Conservation (phyloP, 192 early-diverging fungal genomes). For the Dissophora ornata region DNA sequence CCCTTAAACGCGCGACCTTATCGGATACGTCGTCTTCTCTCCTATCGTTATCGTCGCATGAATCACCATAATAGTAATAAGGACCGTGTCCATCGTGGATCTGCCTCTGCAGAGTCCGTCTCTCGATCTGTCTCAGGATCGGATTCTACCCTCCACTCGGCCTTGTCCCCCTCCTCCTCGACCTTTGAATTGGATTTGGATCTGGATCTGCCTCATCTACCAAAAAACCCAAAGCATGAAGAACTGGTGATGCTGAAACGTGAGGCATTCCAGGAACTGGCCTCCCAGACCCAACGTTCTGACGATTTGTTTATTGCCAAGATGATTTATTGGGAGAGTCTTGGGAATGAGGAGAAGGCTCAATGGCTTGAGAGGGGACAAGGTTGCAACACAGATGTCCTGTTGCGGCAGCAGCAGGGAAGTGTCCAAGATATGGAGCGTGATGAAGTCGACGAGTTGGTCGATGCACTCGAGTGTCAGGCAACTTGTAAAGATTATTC, state of each 20-base stretch:
- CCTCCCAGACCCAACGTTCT: constrained; percentile 37
- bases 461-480: constrained; percentile 30
- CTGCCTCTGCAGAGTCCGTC: neutral
- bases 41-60: too few relatives aligned
- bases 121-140: constrained; percentile 12
- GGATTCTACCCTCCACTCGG: neutral
- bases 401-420: neutral
- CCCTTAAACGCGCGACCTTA: neutral
- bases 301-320: constrained; percentile 49
- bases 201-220: neutral
- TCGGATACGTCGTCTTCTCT: neutral
- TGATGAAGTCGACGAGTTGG: constrained; percentile 35
- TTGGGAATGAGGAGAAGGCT: constrained; percentile 28
- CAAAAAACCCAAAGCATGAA: neutral
- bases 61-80: neutral
- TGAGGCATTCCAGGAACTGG: constrained; percentile 43
- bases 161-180: neutral
- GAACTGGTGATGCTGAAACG: constrained; percentile 37
- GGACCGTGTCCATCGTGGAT: too few relatives aligned
- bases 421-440: neutral
- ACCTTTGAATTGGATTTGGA: neutral
- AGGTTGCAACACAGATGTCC: too few relatives aligned
- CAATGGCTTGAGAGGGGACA: constrained; percentile 34
- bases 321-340: constrained; percentile 46
- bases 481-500: constrained; percentile 47